Base-by-base conservation (phyloP, 2,329 filamentous ascomycete species). In the Pseudogymnoascus sp. region DNA sequence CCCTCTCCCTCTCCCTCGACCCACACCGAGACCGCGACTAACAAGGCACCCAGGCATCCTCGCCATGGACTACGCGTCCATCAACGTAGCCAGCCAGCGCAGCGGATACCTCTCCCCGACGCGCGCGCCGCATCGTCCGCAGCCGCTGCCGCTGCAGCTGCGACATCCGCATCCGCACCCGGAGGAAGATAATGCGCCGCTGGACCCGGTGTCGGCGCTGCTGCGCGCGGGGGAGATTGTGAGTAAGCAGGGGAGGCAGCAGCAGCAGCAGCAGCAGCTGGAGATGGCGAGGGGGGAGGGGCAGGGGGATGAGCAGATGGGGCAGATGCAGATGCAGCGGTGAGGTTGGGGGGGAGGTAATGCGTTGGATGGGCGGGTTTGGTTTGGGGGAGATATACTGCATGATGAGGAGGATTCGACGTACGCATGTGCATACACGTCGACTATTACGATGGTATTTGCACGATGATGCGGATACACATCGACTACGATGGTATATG, bases 171-270 rank as follows among this genome's bases (percentile, higher is more conserved):
- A 59, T 26, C 64, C 68, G 5, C 59, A 64, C 4, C 60, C 68
- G 14, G 73, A 74, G 14, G 71, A 68, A 2, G 73, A 74, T 3
- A 67, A 73, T 3, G 14, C 53, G 11, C 53, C 29, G 53, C 72
- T 86, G 19, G 83, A 86, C 65, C 83, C 84, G 1, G 83, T 87
- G 74, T 84, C 78, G 64, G 84, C 84, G 6, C 74, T 87, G 10
- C 71, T 86, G 1, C 78, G 77, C 65, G 84, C 84, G 8, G 82
- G 83, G 33, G 83, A 86, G 67, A 82, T 86, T 65, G 81, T 86
- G 53, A 59, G 53, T 26, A 59, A 19, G 1, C 53, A 59, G 53
- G 33, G 33, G 6, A 6, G 53, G 19, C 29, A 59, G 50, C 24
- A 59, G 33, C 19, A 47, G 21, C 29, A 19, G n/a, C n/a, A n/a